Evolutionary conservation across 257 asterid genomes (phyloP).

Genomic region (Gardenia jasminoides): DNA sequence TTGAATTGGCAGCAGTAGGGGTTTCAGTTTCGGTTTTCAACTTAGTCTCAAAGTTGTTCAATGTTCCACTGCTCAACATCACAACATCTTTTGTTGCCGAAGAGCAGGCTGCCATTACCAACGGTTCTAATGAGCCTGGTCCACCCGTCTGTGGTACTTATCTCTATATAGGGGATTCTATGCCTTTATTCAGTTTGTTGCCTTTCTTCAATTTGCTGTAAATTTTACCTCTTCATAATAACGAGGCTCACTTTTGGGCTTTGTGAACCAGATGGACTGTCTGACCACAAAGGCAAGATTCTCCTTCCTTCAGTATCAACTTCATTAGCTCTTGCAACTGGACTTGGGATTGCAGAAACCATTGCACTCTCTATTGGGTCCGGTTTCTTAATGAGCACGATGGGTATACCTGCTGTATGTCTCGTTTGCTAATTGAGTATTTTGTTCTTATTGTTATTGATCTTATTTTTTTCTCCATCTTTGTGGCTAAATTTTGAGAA

Average conservation of each 20-base stretch:
- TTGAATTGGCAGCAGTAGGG: conserved; percentile 94
- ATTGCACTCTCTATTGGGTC: conserved; percentile 69
- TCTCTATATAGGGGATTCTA: background rate
- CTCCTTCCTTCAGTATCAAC: conserved; percentile 86
- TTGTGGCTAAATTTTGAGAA: background rate
- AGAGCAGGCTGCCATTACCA: conserved; percentile 69
- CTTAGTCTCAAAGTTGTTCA: conserved; percentile 83
- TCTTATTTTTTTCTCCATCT: conserved; percentile 8
- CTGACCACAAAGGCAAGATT: conserved; percentile 45
- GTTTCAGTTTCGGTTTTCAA: conserved; percentile 87
- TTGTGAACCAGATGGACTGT: conserved; percentile 31
- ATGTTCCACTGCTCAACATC: conserved; percentile 90
- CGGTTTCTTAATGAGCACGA: conserved; percentile 62
- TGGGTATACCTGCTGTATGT: conserved; percentile 99
- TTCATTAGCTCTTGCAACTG: conserved; percentile 74
- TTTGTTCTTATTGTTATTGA: conserved; percentile 11
- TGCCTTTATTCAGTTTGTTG: background rate
- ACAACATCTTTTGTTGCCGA: conserved; percentile 97
- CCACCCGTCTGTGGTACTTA: conserved; percentile 37
- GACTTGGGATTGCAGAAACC: conserved; percentile 82
- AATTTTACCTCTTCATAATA: conserved; percentile 6
- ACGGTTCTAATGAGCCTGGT: conserved; percentile 30
- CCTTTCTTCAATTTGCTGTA: background rate
- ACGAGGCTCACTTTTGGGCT: conserved; percentile 9
- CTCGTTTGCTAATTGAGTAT: conserved; percentile 36